Base-by-base conservation (phyloP, 2,329 filamentous ascomycete species). In the Aquanectria penicillioides region DNA sequence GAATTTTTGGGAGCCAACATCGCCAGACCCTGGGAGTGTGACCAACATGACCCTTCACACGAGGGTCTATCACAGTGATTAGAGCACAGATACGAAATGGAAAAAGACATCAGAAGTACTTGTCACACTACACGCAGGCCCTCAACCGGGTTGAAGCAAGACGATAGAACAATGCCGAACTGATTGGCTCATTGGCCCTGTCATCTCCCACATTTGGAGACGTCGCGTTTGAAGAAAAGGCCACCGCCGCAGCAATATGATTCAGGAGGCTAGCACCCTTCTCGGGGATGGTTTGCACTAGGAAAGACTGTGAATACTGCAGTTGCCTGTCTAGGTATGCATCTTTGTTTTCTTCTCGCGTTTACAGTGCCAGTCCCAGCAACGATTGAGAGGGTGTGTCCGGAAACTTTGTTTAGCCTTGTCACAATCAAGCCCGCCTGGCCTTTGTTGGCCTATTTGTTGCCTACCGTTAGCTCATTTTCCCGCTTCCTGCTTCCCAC, bases 311-410 rank as follows among this genome's bases (percentile, higher is more conserved):
- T 44, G 41, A 44, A 44, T 44, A n/a, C 31, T 17, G 40, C 28
- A n/a, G 40, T 34, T 53, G 31, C 40, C 31, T 53, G 50, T 23
- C 26, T 17, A 50, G 25, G 15, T 34, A 46, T 46, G 50, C 40
- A 46, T 28, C 38, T 53, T 40, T 18, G 37, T 46, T 15, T 15
- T 36, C 22, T 25, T 44, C 41, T 44, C 40, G 17, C 31, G 15
- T 46, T 36, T 29, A n/a, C 15, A 36, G 22, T 20, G 22, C 31
- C 15, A 18, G 33, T 49, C 10, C 34, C 34, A 29, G 17, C 28
- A 31, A 23, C 20, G 23, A 29, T 11, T 36, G 37, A 34, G 38
- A 46, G 23, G 44, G 31, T 33, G 37, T 43, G 28, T 40, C 31
- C 18, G 50, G 31, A 44, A 31, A 22, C 6, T 34, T 20, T 31